Base-by-base conservation (phyloP, 2,329 filamentous ascomycete species). In the Helotiales sp. region DNA sequence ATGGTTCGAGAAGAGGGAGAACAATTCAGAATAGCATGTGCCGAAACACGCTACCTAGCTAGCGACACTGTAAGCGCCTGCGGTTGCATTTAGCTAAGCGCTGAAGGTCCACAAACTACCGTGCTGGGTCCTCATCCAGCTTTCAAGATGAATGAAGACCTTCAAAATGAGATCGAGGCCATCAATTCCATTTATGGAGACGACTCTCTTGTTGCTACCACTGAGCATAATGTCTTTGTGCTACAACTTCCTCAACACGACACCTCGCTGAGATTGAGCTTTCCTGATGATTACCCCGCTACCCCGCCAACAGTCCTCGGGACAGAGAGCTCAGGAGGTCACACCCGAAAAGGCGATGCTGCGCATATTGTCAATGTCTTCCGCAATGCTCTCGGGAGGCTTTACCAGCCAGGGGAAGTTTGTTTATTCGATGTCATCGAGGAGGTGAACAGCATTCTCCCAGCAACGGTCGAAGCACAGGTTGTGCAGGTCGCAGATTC, bases 381-480 rank as follows among this genome's bases (percentile, higher is more conserved):
- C 65, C 83, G 89, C 32, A 83, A 88, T 40, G 89, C 90, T 0
- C 80, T 97, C 34, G 83, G 82, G 0, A 82, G 83, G n/a, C 85
- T 92, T 4, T 97, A 90, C 78, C 84, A 86, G 61, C 86, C 88
- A 0, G 93, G 93, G 0, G 85, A 88, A 61, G 93, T 97, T 24
- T 97, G 94, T 75, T 82, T 99, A 2, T 99, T 94, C 75, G 95
- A 97, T 77, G 85, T 96, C n/a, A 85, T 97, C 43, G 94, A 97
- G 75, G 90, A 92, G 75, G 81, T 91, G 71, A 84, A 81, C 64
- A 82, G 50, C 40, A 59, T 26, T 13, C 61, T 71, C 11, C 63
- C 40, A 8, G 24, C 32, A 20, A 17, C 26, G 26, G 47, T 58
- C 37, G 60, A 61, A 32, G 34, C 17, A 52, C 49, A 28, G 13